Percentiles rank a stretch among this genome's conserved stretches.
These are phyloP conservation scores for Selaginella tamariscina DNA, from an alignment of 75 land plant genomes.

Conservation along the genomic window DNA sequence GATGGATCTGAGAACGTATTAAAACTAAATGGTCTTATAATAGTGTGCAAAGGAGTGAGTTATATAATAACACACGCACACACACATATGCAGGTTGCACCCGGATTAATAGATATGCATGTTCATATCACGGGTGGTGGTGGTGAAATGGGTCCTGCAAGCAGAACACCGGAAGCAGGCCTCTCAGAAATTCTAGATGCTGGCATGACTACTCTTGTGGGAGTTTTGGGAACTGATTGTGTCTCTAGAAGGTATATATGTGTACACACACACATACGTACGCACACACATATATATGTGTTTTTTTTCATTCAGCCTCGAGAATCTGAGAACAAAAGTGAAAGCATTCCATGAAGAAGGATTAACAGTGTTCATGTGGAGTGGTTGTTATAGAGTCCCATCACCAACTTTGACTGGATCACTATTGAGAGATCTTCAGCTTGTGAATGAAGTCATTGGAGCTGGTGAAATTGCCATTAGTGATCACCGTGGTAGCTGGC, in stretches of 20 bases:
- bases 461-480: constrained; percentile 32
- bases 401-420: constrained; percentile 27
- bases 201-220: constrained; percentile 27
- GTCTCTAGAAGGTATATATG: constrained; percentile 22
- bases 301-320: constrained; percentile 17
- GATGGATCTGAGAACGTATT: too few species aligned
- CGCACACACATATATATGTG: not conserved
- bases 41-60: too few species aligned
- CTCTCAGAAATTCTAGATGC: constrained; percentile 21
- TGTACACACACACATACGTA: too few species aligned
- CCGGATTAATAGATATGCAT: constrained; percentile 25
- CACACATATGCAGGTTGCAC: too few species aligned
- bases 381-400: constrained; percentile 29
- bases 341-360: constrained; percentile 19
- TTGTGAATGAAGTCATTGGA: constrained; percentile 24
- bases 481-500: constrained; percentile 32
- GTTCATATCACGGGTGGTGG: constrained; percentile 29
- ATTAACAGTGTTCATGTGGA: constrained; percentile 27
- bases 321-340: constrained; percentile 20
- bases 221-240: constrained; percentile 26
- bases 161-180: constrained; percentile 22
- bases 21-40: too few species aligned
- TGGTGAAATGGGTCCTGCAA: constrained; percentile 29
- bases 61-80: too few species aligned
- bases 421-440: constrained; percentile 21